These are phyloP conservation scores for Enteropsectra breve DNA, from an alignment of 371 early-diverging fungal genomes.

Conservation along the genomic window DNA sequence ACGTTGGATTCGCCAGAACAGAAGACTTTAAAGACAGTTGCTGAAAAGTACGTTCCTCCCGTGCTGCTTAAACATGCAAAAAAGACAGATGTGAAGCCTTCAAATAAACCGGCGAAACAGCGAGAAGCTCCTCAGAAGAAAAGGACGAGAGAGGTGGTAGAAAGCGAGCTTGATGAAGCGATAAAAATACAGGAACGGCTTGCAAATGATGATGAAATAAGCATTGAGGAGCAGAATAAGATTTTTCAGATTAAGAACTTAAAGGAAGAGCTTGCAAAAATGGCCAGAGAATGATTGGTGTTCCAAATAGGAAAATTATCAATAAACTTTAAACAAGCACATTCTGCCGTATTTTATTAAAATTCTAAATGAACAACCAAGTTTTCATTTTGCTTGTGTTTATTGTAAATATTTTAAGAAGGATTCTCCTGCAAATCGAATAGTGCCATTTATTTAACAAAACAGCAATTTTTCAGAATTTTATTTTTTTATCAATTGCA, in stretches of 20 bases:
- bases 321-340: too few relatives aligned
- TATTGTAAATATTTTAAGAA: too few relatives aligned
- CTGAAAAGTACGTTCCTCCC: conserved; percentile 49
- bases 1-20: conserved; percentile 33
- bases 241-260: conserved; percentile 30
- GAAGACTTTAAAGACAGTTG: conserved; percentile 10
- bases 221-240: conserved; percentile 45
- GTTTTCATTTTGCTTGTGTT: too few relatives aligned
- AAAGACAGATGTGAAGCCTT: neutral
- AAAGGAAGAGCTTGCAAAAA: conserved; percentile 33
- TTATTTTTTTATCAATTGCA: too few relatives aligned
- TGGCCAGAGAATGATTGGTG: neutral
- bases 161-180: conserved; percentile 45
- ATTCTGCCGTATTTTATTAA: too few relatives aligned
- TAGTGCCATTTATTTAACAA: too few relatives aligned
- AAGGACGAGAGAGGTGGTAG: conserved; percentile 26
- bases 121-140: conserved; percentile 21
- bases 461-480: too few relatives aligned
- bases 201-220: conserved; percentile 42
- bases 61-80: conserved; percentile 9
- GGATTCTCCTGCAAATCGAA: too few relatives aligned
- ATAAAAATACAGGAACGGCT: conserved; percentile 40
- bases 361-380: too few relatives aligned
- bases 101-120: neutral
- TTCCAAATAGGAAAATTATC: too few relatives aligned